A percentile compares a stretch with the other conserved stretches of the same genome.
phyloP scores from a whole-genome alignment of 1,284 basidiomycete species.

The Albatrellus sp. region DNA sequence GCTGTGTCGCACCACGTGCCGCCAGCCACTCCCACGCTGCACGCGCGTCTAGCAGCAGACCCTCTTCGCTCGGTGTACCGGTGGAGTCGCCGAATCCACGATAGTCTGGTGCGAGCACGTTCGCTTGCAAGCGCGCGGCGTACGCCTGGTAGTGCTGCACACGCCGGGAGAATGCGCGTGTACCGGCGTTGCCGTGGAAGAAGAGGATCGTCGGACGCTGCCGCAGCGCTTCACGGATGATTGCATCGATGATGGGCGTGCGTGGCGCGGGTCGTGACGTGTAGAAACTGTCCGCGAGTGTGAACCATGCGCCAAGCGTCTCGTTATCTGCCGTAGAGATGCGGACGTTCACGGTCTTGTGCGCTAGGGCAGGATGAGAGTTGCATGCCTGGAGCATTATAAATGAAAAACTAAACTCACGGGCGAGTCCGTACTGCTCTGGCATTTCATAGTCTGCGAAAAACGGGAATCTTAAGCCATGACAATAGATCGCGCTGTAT shows the following conservation, averaged over 20 bases:
- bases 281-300: constrained; percentile 65
- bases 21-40: constrained; percentile 74
- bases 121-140: constrained; percentile 51
- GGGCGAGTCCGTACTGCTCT: constrained; percentile 71
- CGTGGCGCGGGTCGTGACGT: constrained; percentile 24
- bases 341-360: constrained; percentile 65
- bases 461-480: constrained; percentile 55
- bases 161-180: constrained; percentile 56
- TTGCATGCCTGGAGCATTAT: background rate
- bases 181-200: constrained; percentile 84
- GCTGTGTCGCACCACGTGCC: constrained; percentile 37
- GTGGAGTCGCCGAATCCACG: constrained; percentile 88
- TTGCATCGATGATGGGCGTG: constrained; percentile 20
- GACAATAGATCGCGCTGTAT: constrained; percentile 47
- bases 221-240: constrained; percentile 35
- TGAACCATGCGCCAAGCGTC: constrained; percentile 81
- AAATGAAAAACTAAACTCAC: constrained; percentile 31
- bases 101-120: constrained; percentile 82
- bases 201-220: constrained; percentile 71
- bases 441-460: constrained; percentile 54
- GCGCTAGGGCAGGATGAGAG: constrained; percentile 32
- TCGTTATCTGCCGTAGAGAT: constrained; percentile 69
- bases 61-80: constrained; percentile 65
- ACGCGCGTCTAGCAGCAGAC: constrained; percentile 65
- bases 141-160: constrained; percentile 51